These are phyloP conservation scores for Zoysia pacifica DNA, from an alignment of 176 grass and related monocot genomes.

Conservation along the genomic window DNA sequence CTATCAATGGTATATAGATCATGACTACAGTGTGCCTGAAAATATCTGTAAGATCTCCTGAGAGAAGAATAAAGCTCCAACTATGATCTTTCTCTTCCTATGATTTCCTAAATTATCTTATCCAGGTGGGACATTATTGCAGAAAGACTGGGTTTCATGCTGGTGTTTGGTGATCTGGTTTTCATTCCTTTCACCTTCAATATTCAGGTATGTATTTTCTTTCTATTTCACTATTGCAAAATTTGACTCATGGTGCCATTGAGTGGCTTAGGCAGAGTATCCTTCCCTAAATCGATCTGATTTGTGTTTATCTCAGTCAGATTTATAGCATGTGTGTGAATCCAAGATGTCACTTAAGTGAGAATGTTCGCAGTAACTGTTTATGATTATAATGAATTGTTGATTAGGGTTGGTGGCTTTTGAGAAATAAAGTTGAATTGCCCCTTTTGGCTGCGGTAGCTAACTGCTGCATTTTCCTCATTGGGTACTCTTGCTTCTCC, in stretches of 20 bases:
- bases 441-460: conserved; percentile 52
- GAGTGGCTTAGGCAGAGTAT: background rate
- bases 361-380: background rate
- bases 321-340: background rate
- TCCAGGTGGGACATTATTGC: conserved; percentile 99
- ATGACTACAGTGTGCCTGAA: conserved; percentile 16
- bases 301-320: background rate
- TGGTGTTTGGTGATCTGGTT: conserved; percentile 96
- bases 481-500: conserved; percentile 61
- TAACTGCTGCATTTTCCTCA: conserved; percentile 74
- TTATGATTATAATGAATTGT: conserved; percentile 11
- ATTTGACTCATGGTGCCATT: background rate
- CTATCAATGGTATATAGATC: conserved; percentile 19
- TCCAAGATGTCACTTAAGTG: background rate
- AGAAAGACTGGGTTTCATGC: conserved; percentile 95
- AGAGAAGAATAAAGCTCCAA: background rate
- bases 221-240: background rate
- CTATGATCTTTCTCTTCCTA: background rate
- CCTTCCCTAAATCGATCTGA: conserved; percentile 9
- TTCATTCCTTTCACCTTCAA: conserved; percentile 98
- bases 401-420: conserved; percentile 94
- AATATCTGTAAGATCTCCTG: no score
- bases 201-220: conserved; percentile 66
- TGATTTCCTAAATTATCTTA: conserved; percentile 17
- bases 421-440: conserved; percentile 74